Evolutionary conservation across 805 yeast species (phyloP).

Genomic region (Saccharomyces cerevisiae): DNA sequence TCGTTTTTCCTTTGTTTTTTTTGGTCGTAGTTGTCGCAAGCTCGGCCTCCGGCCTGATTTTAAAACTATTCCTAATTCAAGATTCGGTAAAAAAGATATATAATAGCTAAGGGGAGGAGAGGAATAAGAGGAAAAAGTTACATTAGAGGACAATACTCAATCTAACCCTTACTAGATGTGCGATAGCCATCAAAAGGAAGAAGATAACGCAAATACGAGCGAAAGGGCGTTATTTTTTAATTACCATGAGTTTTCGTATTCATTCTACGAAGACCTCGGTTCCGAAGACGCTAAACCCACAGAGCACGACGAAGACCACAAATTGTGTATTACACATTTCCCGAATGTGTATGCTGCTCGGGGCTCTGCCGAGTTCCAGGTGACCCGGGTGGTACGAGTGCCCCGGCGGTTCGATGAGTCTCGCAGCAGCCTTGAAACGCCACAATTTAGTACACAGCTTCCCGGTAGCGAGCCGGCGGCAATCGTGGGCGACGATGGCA

Average conservation of each 20-base stretch:
- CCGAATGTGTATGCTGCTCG: conserved; percentile 45
- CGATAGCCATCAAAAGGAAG: not conserved
- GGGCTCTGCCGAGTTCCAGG: conserved; percentile 23
- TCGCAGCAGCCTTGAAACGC: conserved; percentile 26
- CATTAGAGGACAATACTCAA: not conserved
- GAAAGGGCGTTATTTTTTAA: conserved; percentile 43
- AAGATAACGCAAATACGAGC: not conserved
- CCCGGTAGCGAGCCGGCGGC: conserved; percentile 68
- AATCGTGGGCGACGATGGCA: conserved; percentile 17
- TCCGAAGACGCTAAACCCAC: conserved; percentile 2
- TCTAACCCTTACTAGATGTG: not conserved
- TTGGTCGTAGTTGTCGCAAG: not conserved
- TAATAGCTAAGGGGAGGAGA: not conserved
- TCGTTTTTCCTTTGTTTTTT: not conserved
- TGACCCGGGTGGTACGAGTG: conserved; percentile 55
- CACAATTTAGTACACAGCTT: conserved; percentile 44
- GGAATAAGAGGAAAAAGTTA: not conserved
- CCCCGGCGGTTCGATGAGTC: conserved; percentile 44
- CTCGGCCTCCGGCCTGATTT: not conserved
- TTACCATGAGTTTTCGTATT: conserved; percentile 51
- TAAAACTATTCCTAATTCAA: not conserved
- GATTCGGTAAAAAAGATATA: not conserved
- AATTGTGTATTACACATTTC: conserved; percentile 54
- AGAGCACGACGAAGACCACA: conserved; percentile 27
- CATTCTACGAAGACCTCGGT: conserved; percentile 25